Base-by-base conservation (phyloP, 2,329 filamentous ascomycete genomes). In the Beauveria bassiana region DNA sequence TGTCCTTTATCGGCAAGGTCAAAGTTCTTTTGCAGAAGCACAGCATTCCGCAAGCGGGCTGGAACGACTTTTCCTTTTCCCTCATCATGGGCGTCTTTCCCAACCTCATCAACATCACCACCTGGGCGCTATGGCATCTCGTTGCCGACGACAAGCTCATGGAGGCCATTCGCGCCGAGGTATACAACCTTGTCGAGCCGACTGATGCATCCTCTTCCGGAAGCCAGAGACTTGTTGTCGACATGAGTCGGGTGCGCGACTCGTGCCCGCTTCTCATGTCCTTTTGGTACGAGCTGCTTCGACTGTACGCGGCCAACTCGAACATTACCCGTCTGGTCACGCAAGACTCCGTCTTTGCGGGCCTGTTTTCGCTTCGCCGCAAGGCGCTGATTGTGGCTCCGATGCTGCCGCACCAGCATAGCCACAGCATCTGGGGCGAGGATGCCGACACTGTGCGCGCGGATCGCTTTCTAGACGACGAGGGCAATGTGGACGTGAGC, bases 111-210 rank as follows among this genome's bases (percentile, higher is more conserved):
- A 53, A 60, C 42, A 54, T 60, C n/a, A 60, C 1, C 40, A 60
- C 58, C 26, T 60, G 58, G 58, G 58, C 58, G 26, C 50, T 60
- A 28, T 60, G 58, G 58, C 58, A 60, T 22, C 57, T 60, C 40
- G 12, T 53, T n/a, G 58, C 49, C 49, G 58, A 60, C 50, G 24
- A 28, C 10, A 42, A 53, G 9, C 49, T 60, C 40, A 46, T 60
- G 58, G 28, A 28, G 3, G 49, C 58, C 26, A 47, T 60, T 16
- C 58, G 58, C 20, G 28, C 40, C 40, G 50, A 60, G 28, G n/a
- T 60, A 12, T 50, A 53, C 28, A 16, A 22, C 24, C 40, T 60
- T 18, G 58, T 24, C 9, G 28, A 47, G 20, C n/a, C 49, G 8
- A 7, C 47, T 6, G 22, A 38, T 16, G 28, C 14, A 5, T 42